Conservation (phyloP, 2,329 filamentous ascomycete species). For the Ophidiomyces ophidiicola region DNA sequence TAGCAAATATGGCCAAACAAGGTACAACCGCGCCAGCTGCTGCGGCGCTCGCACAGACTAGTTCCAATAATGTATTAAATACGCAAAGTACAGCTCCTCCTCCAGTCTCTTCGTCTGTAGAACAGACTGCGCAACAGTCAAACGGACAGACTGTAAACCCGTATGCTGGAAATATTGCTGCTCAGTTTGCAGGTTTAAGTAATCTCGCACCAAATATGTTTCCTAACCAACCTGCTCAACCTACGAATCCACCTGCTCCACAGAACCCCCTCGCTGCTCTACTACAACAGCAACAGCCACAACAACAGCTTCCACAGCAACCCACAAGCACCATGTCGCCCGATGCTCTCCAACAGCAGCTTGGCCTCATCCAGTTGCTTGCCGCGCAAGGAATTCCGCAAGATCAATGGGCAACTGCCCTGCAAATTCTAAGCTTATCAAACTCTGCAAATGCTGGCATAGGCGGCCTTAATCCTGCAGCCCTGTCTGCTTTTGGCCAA, state of each 20-base stretch:
- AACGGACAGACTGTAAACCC: slow-evolving; percentile 47
- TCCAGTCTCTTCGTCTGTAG: slow-evolving; percentile 34
- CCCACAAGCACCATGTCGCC: slow-evolving; percentile 32
- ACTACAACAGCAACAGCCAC: slow-evolving; percentile 17
- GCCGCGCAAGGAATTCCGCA: slow-evolving; percentile 62
- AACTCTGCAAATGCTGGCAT: slow-evolving; percentile 23
- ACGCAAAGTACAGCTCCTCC: slow-evolving; percentile 33
- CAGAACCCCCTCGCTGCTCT: slow-evolving; percentile 31
- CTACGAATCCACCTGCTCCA: slow-evolving; percentile 20
- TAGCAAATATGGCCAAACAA: slow-evolving; percentile 70
- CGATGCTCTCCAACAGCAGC: slow-evolving; percentile 56
- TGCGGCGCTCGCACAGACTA: slow-evolving; percentile 27
- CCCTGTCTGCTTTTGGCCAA: slow-evolving; percentile 35
- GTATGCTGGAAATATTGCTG: slow-evolving; percentile 37
- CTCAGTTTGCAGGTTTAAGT: slow-evolving; percentile 38
- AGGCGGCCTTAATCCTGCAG: slow-evolving; percentile 26
- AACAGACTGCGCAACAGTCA: slow-evolving; percentile 31
- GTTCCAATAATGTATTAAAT: slow-evolving; percentile 40
- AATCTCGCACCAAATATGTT: slow-evolving; percentile 28
- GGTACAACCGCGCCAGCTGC: slow-evolving; percentile 43
- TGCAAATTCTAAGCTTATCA: slow-evolving; percentile 39
- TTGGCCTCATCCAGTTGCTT: slow-evolving; percentile 62
- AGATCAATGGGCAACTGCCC: slow-evolving; percentile 58
- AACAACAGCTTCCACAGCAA: slow-evolving; percentile 22
- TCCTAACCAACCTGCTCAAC: slow-evolving; percentile 30